A percentile compares a stretch with the other conserved stretches of the same genome.
These are phyloP conservation scores for Ogataea minuta DNA, from an alignment of 805 yeast species.

Conservation along the genomic window DNA sequence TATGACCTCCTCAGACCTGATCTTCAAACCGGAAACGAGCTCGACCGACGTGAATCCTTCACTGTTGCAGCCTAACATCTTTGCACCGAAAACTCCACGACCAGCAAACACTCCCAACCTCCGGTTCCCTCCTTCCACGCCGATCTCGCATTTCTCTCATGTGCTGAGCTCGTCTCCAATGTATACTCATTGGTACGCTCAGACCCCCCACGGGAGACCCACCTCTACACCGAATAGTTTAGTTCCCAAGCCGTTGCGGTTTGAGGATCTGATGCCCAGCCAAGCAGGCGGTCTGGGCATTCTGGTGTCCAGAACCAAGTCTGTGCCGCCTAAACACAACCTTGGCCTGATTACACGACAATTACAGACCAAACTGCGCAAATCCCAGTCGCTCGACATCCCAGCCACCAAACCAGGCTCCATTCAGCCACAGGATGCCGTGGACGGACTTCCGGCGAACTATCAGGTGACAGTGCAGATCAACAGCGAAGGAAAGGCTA, in stretches of 20 bases:
- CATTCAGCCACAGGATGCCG: not conserved
- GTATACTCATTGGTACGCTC: conserved; percentile 33
- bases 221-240: conserved; percentile 21
- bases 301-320: conserved; percentile 1
- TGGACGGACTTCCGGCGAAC: conserved; percentile 16
- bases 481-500: conserved; percentile 30
- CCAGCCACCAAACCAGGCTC: not conserved
- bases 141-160: conserved; percentile 32
- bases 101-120: conserved; percentile 1
- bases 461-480: conserved; percentile 26
- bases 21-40: conserved; percentile 16
- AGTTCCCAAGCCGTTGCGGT: conserved; percentile 23
- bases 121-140: conserved; percentile 24
- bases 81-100: conserved; percentile 9
- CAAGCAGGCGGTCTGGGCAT: conserved; percentile 10
- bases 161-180: conserved; percentile 36
- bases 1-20: conserved; percentile 14
- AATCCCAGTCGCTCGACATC: conserved; percentile 7
- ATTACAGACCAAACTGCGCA: conserved; percentile 16
- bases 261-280: conserved; percentile 22
- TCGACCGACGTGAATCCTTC: conserved; percentile 27
- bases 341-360: conserved; percentile 17
- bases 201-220: conserved; percentile 25
- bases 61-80: conserved; percentile 19
- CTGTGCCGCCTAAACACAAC: conserved; percentile 9